A percentile compares a stretch with the other conserved stretches of the same genome.
These are phyloP conservation scores for Scedosporium aurantiacum DNA, from an alignment of 2,329 filamentous ascomycete genomes.

Conservation along the genomic window DNA sequence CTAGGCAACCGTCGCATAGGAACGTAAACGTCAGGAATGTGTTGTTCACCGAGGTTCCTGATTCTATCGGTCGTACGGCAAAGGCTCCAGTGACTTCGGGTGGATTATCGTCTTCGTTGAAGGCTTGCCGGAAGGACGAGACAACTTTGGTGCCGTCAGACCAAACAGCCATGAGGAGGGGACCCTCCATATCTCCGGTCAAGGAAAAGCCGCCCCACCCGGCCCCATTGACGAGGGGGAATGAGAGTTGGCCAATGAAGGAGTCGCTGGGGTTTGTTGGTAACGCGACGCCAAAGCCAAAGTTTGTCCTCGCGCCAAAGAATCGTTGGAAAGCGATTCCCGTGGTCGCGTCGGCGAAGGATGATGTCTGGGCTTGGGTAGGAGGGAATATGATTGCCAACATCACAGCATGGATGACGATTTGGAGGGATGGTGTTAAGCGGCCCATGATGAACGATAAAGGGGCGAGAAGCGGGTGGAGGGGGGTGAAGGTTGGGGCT, in stretches of 20 bases:
- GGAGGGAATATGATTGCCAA: neutral
- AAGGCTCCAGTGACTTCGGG: slow-evolving; percentile 30
- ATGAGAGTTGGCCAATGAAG: slow-evolving; percentile 37
- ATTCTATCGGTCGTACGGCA: slow-evolving; percentile 25
- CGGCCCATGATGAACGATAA: neutral
- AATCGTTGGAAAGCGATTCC: slow-evolving; percentile 19
- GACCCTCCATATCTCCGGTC: slow-evolving; percentile 31
- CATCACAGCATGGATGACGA: neutral
- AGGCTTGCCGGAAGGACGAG: slow-evolving; percentile 30
- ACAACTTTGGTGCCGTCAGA: slow-evolving; percentile 27
- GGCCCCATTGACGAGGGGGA: slow-evolving; percentile 24
- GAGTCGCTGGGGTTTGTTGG: slow-evolving; percentile 23
- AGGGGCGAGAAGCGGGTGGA: no score
- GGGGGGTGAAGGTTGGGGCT: no score
- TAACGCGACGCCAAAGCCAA: slow-evolving; percentile 29
- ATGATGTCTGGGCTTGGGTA: neutral
- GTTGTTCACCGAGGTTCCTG: slow-evolving; percentile 29
- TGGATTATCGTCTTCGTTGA: slow-evolving; percentile 18
- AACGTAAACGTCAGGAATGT: slow-evolving; percentile 34
- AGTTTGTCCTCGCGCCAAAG: slow-evolving; percentile 19
- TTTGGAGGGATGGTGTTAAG: neutral
- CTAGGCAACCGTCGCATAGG: slow-evolving; percentile 28
- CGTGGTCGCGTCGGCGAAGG: slow-evolving; percentile 9
- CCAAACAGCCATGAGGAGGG: slow-evolving; percentile 33
- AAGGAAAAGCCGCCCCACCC: slow-evolving; percentile 36